phyloP scores from a whole-genome alignment of 352 stramenopile species.

The Aphanomyces stellatus region DNA sequence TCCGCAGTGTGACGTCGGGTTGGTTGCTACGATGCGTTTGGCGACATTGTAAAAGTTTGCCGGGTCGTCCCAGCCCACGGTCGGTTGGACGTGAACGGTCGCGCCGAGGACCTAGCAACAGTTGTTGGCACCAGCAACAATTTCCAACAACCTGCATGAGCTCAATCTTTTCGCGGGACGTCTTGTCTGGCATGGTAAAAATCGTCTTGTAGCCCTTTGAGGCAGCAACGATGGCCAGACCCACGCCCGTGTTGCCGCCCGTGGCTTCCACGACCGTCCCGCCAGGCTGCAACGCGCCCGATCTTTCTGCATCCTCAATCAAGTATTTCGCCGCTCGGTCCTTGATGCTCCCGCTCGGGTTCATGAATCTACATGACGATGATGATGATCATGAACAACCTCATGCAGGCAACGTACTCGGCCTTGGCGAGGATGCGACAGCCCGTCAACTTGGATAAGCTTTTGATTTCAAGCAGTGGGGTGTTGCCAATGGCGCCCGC shows the following conservation, averaged over 20 bases:
- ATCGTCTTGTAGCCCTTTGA: conserved; percentile 77
- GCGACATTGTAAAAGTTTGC: conserved; percentile 73
- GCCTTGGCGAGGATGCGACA: conserved; percentile 74
- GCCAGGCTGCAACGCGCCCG: conserved; percentile 64
- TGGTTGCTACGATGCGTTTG: conserved; percentile 45
- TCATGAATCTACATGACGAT: conserved; percentile 32
- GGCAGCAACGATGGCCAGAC: conserved; percentile 80
- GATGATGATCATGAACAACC: not conserved
- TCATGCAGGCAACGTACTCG: no score
- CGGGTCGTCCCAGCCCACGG: conserved; percentile 51
- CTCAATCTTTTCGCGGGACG: conserved; percentile 62
- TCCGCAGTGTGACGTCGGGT: conserved; percentile 30
- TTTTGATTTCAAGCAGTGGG: conserved; percentile 56
- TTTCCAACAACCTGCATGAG: conserved; percentile 40
- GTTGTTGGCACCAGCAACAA: not conserved
- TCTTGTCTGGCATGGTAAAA: conserved; percentile 65
- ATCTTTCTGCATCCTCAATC: conserved; percentile 84
- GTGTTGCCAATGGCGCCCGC: conserved; percentile 65
- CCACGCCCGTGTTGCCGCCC: conserved; percentile 89
- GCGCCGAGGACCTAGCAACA: conserved; percentile 36
- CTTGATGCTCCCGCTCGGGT: conserved; percentile 91
- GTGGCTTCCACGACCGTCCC: conserved; percentile 74
- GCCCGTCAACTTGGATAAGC: conserved; percentile 49
- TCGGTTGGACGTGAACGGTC: conserved; percentile 47
- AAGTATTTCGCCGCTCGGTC: conserved; percentile 89